Percentiles rank a stretch among this genome's conserved stretches.
Conservation (phyloP, 208 protist genomes). For the Trypanosoma rangeli region DNA sequence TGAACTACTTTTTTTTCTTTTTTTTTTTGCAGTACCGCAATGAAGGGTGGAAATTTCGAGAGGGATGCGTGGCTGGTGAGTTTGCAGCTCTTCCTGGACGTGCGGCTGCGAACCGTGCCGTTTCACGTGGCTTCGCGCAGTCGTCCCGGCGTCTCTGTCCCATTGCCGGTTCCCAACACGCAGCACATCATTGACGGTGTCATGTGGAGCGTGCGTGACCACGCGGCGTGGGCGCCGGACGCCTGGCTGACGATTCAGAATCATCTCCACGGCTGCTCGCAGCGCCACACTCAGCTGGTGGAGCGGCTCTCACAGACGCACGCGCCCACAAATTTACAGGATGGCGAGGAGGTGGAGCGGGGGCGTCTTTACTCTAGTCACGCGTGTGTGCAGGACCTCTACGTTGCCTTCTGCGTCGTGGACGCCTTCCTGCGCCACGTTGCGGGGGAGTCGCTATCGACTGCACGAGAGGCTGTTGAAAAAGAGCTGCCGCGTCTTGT, state of each 20-base stretch:
- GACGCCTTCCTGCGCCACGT: conserved; percentile 62
- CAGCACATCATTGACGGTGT: conserved; percentile 77
- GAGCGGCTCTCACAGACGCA: conserved; percentile 15
- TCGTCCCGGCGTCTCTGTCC: conserved; percentile 39
- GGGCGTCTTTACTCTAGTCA: conserved; percentile 56
- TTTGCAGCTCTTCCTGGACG: conserved; percentile 54
- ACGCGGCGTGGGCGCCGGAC: conserved; percentile 45
- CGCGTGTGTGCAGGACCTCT: conserved; percentile 70
- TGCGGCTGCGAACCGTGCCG: conserved; percentile 50
- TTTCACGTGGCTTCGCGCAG: conserved; percentile 37
- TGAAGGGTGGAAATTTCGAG: background rate
- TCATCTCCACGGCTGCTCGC: conserved; percentile 52
- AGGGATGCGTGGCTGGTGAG: conserved; percentile 65
- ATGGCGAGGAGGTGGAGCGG: conserved; percentile 22
- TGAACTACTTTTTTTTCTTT: background rate
- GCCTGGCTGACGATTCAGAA: conserved; percentile 66
- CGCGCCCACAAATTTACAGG: background rate
- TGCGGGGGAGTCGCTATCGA: conserved; percentile 14
- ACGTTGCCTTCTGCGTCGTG: conserved; percentile 69
- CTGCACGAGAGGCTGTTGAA: conserved; percentile 29
- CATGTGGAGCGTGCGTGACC: conserved; percentile 70
- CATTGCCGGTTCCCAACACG: conserved; percentile 57
- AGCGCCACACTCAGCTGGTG: conserved; percentile 40
- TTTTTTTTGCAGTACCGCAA: background rate
- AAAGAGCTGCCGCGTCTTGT: conserved; percentile 62